Percentiles rank a stretch among this genome's conserved stretches.
These are phyloP conservation scores for Sordariomycetes sp. DNA, from an alignment of 2,329 filamentous ascomycete species.

Conservation along the genomic window DNA sequence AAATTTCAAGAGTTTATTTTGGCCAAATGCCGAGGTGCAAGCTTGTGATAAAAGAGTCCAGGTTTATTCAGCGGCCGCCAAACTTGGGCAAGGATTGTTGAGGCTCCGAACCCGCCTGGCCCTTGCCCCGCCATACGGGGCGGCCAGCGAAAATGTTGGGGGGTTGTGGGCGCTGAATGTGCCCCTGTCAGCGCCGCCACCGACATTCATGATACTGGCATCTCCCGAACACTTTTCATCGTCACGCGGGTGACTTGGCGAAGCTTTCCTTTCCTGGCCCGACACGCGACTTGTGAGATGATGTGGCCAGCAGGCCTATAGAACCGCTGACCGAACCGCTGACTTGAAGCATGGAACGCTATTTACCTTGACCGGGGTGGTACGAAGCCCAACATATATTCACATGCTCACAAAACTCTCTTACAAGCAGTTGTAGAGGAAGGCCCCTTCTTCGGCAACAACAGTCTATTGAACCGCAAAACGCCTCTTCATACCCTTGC, in stretches of 20 bases:
- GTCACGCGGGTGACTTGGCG: too few species aligned
- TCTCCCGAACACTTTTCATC: too few species aligned
- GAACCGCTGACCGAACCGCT: too few species aligned
- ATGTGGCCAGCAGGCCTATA: too few species aligned
- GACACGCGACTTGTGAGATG: too few species aligned
- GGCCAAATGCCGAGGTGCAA: background rate
- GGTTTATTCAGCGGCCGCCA: background rate
- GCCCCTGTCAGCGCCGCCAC: background rate
- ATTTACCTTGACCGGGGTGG: too few species aligned
- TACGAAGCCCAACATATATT: background rate
- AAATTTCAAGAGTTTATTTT: background rate
- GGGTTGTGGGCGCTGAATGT: background rate
- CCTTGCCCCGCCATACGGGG: background rate
- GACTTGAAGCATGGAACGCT: too few species aligned
- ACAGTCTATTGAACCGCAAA: conserved; percentile 5
- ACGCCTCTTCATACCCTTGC: conserved; percentile 2
- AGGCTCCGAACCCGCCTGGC: background rate
- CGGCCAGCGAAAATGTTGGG: background rate
- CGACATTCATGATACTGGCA: background rate
- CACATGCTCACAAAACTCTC: background rate
- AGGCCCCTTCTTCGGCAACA: background rate
- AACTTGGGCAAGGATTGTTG: background rate
- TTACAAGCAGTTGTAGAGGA: too few species aligned
- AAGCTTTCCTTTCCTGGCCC: too few species aligned
- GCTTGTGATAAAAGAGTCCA: background rate